Conservation (phyloP, 257 asterid genomes). For the Penstemon barbatus region DNA sequence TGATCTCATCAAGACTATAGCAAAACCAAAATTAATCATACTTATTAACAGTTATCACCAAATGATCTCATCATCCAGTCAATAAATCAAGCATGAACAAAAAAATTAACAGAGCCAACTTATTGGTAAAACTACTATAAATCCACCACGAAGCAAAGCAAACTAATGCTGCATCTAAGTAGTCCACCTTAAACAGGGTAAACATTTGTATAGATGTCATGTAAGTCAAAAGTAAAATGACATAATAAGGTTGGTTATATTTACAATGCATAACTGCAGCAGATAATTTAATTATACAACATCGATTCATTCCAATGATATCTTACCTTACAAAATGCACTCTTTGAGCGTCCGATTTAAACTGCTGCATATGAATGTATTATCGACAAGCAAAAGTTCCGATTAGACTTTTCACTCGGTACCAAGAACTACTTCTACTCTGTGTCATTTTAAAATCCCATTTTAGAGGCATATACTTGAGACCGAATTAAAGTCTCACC, state of each 20-base stretch:
- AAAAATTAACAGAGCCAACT: not conserved
- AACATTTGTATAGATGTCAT: not conserved
- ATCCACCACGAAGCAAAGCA: not conserved
- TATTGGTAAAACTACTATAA: not conserved
- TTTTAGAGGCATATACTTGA: constrained; percentile 61
- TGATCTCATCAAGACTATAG: no score
- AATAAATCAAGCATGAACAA: not conserved
- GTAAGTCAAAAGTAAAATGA: constrained; percentile 5
- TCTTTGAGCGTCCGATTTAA: constrained; percentile 20
- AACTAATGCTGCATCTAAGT: constrained; percentile 1
- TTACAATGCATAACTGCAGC: constrained; percentile 29
- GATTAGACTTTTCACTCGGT: constrained; percentile 18
- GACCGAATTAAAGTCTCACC: constrained; percentile 60
- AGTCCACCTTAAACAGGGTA: not conserved
- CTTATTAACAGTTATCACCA: no score
- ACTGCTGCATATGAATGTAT: constrained; percentile 32
- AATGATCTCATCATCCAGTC: not conserved
- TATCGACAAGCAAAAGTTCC: constrained; percentile 15
- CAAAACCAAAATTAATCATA: no score
- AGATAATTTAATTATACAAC: constrained; percentile 31
- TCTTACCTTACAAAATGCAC: constrained; percentile 18
- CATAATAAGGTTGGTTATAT: constrained; percentile 23
- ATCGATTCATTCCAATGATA: constrained; percentile 23
- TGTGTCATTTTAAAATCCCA: constrained; percentile 26
- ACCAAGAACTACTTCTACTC: constrained; percentile 24